Evolutionary conservation across 169 alveolate species (phyloP), one percentile per base, ranked within the genome.

Genomic region (Babesia bovis): DNA sequence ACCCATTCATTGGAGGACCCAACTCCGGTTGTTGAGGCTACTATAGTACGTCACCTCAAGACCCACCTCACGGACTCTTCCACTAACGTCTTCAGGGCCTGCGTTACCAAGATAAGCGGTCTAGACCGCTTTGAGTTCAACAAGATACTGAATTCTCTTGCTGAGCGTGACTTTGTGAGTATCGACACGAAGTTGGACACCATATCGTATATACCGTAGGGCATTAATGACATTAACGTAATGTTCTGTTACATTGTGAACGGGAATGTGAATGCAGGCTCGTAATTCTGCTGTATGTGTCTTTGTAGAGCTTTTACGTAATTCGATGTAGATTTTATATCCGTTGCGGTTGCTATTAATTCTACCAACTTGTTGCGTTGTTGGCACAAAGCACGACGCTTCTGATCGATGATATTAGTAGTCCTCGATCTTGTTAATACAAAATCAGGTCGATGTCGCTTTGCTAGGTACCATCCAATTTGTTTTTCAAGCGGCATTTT

Each of bases 71-170:
- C 55, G 47, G 81, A 70, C 51, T 33, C 69, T 7, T 36, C 77
- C 7, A 5, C 81, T 19, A 66, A 78, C 28, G 57, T 76, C 17
- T 76, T 76, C 60, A 76, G 66, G 66, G 51, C 61, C 38, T 76
- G 74, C 66, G 44, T 35, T 15, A 50, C 56, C 17, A 76, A 76
- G 47, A 49, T 28, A 41, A 25, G 50, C 59, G 23, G 67, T 2
- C 36, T 76, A 15, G 57, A 70, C 71, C 35, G 85, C n/a, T 56
- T 60, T 36, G 69, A 50, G 47, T 76, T 76, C 66, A 76, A 76
- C 81, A 65, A 58, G 65, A 41, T 76, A 44, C 63, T 76, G 32
- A 81, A 76, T 63, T 76, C 85, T 17, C 85, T 76, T 2, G 65
- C 58, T 26, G 53, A 52, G 25, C 36, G 85, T 6, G 85, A 66